These are phyloP conservation scores for Globisporangium irregulare DNA, from an alignment of 352 stramenopile species.

Conservation along the genomic window DNA sequence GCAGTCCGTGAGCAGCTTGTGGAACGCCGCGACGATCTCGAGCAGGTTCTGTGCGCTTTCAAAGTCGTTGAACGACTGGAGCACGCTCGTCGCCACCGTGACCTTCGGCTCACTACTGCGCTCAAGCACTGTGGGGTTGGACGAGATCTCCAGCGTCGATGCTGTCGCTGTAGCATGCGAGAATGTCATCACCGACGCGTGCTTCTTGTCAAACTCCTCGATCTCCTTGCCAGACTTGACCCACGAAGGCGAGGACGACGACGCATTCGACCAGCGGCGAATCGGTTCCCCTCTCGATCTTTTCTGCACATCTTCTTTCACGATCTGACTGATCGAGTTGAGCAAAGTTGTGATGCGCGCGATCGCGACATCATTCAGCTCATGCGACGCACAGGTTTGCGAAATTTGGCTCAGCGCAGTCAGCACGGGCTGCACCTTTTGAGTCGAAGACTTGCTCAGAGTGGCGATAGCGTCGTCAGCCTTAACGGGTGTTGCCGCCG, in stretches of 20 bases:
- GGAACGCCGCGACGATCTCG: slow-evolving; percentile 53
- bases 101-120: slow-evolving; percentile 26
- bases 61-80: slow-evolving; percentile 64
- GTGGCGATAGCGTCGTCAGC: neutral
- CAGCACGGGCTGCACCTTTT: slow-evolving; percentile 46
- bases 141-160: neutral
- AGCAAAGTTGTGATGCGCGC: slow-evolving; percentile 65
- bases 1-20: slow-evolving; percentile 50
- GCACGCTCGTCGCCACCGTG: slow-evolving; percentile 33
- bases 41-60: slow-evolving; percentile 61
- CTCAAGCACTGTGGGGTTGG: slow-evolving; percentile 26
- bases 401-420: slow-evolving; percentile 43
- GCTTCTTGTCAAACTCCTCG: slow-evolving; percentile 31
- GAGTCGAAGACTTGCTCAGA: slow-evolving; percentile 2
- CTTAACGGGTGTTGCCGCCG: neutral
- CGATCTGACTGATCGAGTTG: slow-evolving; percentile 63
- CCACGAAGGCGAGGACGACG: slow-evolving; percentile 28
- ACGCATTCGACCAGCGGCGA: slow-evolving; percentile 38
- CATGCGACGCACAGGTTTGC: slow-evolving; percentile 50
- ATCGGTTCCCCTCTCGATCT: slow-evolving; percentile 30
- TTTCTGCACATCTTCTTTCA: slow-evolving; percentile 59
- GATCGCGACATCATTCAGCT: slow-evolving; percentile 63
- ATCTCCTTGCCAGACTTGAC: slow-evolving; percentile 35
- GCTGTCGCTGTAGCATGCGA: neutral
- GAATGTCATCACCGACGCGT: slow-evolving; percentile 9